Percentiles rank a stretch among this genome's conserved stretches.
These are phyloP conservation scores for Blakeslea trispora DNA, from an alignment of 371 early-diverging fungal species.

Conservation along the genomic window DNA sequence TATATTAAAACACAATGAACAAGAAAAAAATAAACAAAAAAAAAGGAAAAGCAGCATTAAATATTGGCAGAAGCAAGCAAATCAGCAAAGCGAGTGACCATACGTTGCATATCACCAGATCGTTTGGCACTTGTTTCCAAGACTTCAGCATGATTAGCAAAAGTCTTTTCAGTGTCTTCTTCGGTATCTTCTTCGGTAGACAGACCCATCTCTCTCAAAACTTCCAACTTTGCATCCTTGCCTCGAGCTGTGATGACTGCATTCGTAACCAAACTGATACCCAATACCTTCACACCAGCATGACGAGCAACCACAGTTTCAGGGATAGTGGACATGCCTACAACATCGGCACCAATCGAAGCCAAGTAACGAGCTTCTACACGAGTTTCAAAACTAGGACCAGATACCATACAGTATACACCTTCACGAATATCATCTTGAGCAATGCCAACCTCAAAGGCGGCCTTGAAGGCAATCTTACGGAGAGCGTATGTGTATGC, in stretches of 20 bases:
- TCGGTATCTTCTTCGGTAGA: constrained; percentile 43
- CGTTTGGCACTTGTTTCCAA: constrained; percentile 73
- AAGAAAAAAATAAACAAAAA: too few species aligned
- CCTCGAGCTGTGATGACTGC: constrained; percentile 71
- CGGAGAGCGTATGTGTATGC: constrained; percentile 89
- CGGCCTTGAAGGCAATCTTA: constrained; percentile 63
- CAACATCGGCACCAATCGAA: constrained; percentile 81
- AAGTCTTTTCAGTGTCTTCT: constrained; percentile 52
- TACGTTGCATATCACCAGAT: constrained; percentile 75
- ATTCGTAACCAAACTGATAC: constrained; percentile 87
- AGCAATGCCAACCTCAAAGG: constrained; percentile 55
- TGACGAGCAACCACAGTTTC: constrained; percentile 95
- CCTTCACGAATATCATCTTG: constrained; percentile 73
- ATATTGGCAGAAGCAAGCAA: constrained; percentile 17
- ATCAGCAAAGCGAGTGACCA: constrained; percentile 71
- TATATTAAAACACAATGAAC: too few species aligned
- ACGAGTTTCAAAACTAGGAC: constrained; percentile 90
- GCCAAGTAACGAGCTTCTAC: constrained; percentile 85
- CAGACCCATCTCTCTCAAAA: constrained; percentile 50
- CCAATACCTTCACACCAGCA: constrained; percentile 86
- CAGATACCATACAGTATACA: constrained; percentile 84
- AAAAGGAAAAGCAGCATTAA: too few species aligned
- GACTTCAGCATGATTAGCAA: constrained; percentile 90
- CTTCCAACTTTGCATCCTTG: constrained; percentile 62
- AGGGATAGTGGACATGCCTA: constrained; percentile 96